Evolutionary conservation across 2,329 filamentous ascomycete species (phyloP), one percentile per base, ranked within the genome.

Genomic region (Apiospora phragmitis): DNA sequence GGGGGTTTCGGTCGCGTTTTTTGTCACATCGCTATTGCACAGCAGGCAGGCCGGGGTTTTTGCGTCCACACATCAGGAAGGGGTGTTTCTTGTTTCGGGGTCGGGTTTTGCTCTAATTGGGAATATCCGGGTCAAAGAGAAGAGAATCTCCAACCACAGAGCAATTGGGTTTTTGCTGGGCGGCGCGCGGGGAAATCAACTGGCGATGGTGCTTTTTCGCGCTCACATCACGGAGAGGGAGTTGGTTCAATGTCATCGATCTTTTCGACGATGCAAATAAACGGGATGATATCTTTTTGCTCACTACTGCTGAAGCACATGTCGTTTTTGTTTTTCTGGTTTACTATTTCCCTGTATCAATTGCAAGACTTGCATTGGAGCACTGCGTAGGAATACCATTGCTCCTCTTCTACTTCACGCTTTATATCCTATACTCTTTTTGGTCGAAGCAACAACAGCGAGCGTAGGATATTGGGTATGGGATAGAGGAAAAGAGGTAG

Each of bases 21-120:
- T 76, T 79, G 79, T 84, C 81, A 67, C 43, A 45, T 81, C 80
- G 78, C 79, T 75, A 78, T 80, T 71, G 71, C 75, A 75, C 75
- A 78, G 78, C 78, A 77, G 75, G 77, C 76, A 76, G 77, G 74
- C 71, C 70, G 55, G 55, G 55, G 55, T 62, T 62, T 62, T 62
- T 70, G 72, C 73, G 70, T 73, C 74, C 71, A 68, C 74, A 75
- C 73, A 68, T 69, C 72, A 65, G 55, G 55, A 62, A 62, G 55
- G 47, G 72, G 72, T 71, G 71, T 74, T 71, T 70, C 73, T 74
- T 74, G 74, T 76, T 74, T 74, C 69, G 75, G 75, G 72, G 71
- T 70, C 66, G 43, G 67, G 62, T 72, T 71, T 51, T 72, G 70
- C 73, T 74, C 72, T 71, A 73, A 71, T 67, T 74, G 75, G 73